These are phyloP conservation scores for Verbascum thapsus DNA, from an alignment of 257 asterid species.

Conservation along the genomic window DNA sequence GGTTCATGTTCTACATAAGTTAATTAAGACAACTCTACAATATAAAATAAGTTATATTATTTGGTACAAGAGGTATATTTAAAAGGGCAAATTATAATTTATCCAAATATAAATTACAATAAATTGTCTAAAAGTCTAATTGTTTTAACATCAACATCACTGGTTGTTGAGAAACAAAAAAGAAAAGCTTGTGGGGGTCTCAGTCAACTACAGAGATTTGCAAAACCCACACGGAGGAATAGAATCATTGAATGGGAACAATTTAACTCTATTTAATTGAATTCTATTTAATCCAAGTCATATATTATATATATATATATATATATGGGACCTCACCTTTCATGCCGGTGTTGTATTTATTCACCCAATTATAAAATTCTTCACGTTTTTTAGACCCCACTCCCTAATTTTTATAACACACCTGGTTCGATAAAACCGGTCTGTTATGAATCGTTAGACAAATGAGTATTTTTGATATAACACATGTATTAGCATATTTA, in stretches of 20 bases:
- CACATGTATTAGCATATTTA: too few species aligned
- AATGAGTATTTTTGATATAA: too few species aligned
- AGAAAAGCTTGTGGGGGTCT: background rate
- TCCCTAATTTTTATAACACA: too few species aligned
- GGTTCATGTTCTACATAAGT: too few species aligned
- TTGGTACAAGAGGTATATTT: too few species aligned
- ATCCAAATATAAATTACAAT: background rate
- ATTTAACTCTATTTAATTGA: background rate
- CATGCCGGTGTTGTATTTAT: background rate
- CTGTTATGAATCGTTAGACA: too few species aligned
- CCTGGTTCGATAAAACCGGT: too few species aligned
- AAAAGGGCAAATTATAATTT: too few species aligned
- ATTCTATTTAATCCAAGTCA: too few species aligned
- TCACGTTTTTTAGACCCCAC: slow-evolving; percentile 17
- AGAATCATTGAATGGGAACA: background rate
- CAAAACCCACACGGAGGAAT: slow-evolving; percentile 18
- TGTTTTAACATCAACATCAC: slow-evolving; percentile 29
- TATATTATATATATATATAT: too few species aligned
- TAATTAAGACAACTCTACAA: too few species aligned
- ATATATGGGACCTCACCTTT: slow-evolving; percentile 17
- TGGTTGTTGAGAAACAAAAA: slow-evolving; percentile 29
- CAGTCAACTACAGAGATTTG: slow-evolving; percentile 22
- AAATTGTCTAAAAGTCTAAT: slow-evolving; percentile 1
- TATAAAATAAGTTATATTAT: too few species aligned
- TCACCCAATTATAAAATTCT: background rate